Conservation (phyloP, 176 grass and related monocot genomes). For the Leersia perrieri region DNA sequence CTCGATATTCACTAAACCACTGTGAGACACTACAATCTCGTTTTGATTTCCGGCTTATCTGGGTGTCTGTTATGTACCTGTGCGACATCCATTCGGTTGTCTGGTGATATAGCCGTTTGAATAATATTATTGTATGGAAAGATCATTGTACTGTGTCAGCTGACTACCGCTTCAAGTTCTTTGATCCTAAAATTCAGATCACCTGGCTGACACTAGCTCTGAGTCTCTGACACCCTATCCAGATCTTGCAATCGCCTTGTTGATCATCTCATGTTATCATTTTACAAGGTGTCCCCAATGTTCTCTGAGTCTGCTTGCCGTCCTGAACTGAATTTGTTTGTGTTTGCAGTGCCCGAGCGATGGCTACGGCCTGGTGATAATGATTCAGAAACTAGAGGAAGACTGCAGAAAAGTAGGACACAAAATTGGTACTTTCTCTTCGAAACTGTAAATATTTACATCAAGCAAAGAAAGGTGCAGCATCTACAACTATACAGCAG, state of each 20-base stretch:
- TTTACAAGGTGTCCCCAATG: neutral
- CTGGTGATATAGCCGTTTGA: neutral
- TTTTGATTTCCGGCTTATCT: neutral
- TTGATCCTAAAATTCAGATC: neutral
- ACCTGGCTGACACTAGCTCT: neutral
- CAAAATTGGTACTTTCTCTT: neutral
- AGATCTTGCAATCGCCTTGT: neutral
- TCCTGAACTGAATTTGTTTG: neutral
- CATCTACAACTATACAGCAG: conserved; percentile 1
- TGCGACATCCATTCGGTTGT: neutral
- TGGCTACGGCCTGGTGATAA: neutral
- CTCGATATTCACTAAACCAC: neutral
- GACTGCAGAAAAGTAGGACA: neutral
- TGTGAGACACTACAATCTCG: neutral
- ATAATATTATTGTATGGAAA: neutral
- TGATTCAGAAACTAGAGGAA: neutral
- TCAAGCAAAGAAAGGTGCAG: neutral
- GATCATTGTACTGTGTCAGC: neutral
- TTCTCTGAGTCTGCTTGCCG: neutral
- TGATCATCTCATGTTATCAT: neutral
- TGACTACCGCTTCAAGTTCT: neutral
- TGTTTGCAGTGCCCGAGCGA: neutral
- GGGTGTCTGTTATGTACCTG: neutral
- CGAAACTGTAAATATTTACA: conserved; percentile 44
- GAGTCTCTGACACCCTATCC: neutral